A percentile compares a stretch with the other conserved stretches of the same genome.
Conservation (phyloP, 805 yeast species). For the Danielozyma ontarioensis region DNA sequence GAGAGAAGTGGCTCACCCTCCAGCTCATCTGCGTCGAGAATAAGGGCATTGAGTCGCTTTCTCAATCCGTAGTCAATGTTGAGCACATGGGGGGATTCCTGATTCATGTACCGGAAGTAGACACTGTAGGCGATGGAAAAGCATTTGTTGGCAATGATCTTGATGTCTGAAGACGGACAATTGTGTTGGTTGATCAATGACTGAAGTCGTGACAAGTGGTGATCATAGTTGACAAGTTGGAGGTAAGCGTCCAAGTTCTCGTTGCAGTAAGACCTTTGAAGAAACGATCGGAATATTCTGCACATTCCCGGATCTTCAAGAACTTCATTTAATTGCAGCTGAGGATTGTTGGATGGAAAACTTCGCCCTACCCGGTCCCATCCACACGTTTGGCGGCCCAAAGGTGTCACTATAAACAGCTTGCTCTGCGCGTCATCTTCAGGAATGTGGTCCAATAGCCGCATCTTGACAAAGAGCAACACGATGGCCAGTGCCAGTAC, state of each 20-base stretch:
- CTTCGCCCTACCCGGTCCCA: neutral
- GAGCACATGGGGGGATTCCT: slow-evolving; percentile 63
- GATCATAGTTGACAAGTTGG: slow-evolving; percentile 50
- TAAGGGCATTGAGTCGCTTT: slow-evolving; percentile 24
- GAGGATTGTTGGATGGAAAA: neutral
- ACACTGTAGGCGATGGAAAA: slow-evolving; percentile 58
- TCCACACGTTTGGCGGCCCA: neutral
- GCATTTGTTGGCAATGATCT: slow-evolving; percentile 47
- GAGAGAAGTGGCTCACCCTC: slow-evolving; percentile 9
- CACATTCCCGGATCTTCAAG: slow-evolving; percentile 73
- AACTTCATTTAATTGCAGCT: slow-evolving; percentile 31
- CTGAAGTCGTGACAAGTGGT: too few relatives aligned
- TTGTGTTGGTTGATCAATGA: too few relatives aligned
- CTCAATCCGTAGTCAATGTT: slow-evolving; percentile 59
- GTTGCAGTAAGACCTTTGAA: slow-evolving; percentile 58
- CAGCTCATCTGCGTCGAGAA: slow-evolving; percentile 31
- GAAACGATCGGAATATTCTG: slow-evolving; percentile 59
- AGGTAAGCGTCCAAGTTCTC: slow-evolving; percentile 74
- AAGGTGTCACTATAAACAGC: slow-evolving; percentile 28
- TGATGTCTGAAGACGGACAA: too few relatives aligned
- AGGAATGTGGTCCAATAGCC: slow-evolving; percentile 43
- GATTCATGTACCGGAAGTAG: slow-evolving; percentile 58
- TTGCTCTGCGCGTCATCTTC: slow-evolving; percentile 39
- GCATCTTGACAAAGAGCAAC: slow-evolving; percentile 41
- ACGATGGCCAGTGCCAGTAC: slow-evolving; percentile 53